Conservation (phyloP, 495 filamentous ascomycete species). For the Cladorrhinum samala region DNA sequence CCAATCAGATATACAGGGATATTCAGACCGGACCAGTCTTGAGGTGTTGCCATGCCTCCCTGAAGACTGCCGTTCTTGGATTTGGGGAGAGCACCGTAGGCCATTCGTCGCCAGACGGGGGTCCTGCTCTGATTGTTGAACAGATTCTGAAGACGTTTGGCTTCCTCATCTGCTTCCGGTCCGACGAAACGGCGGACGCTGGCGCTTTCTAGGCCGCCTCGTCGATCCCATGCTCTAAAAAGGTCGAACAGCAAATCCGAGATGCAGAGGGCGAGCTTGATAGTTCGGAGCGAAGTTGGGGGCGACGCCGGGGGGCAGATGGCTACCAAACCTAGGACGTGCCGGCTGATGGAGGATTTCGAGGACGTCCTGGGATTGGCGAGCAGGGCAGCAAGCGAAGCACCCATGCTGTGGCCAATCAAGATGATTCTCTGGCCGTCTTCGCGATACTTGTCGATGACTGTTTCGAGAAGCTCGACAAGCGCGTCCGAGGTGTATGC, state of each 20-base stretch:
- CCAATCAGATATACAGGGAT: constrained; percentile 73
- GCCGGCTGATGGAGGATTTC: constrained; percentile 43
- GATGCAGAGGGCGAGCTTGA: constrained; percentile 52
- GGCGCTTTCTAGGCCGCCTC: constrained; percentile 68
- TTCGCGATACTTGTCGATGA: constrained; percentile 67
- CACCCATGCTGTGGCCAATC: constrained; percentile 85
- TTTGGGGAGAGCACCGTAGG: constrained; percentile 58
- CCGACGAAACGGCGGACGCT: constrained; percentile 81
- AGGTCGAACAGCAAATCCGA: constrained; percentile 70
- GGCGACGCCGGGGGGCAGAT: constrained; percentile 70
- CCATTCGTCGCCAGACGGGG: constrained; percentile 79
- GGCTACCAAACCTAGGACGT: constrained; percentile 69
- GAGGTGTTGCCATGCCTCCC: constrained; percentile 62
- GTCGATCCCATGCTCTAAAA: constrained; percentile 72
- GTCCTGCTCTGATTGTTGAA: constrained; percentile 82
- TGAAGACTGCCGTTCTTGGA: constrained; percentile 43
- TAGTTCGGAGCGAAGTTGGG: constrained; percentile 47
- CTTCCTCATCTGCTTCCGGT: constrained; percentile 61
- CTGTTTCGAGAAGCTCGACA: constrained; percentile 61
- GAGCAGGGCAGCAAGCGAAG: constrained; percentile 67
- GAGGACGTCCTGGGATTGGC: constrained; percentile 53
- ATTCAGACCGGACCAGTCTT: constrained; percentile 66
- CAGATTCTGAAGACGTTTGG: constrained; percentile 68
- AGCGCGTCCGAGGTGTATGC: constrained; percentile 75
- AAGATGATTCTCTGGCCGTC: constrained; percentile 70